A percentile compares a stretch with the other conserved stretches of the same genome.
phyloP scores from a whole-genome alignment of 345 rosid species.

The Linum usitatissimum region DNA sequence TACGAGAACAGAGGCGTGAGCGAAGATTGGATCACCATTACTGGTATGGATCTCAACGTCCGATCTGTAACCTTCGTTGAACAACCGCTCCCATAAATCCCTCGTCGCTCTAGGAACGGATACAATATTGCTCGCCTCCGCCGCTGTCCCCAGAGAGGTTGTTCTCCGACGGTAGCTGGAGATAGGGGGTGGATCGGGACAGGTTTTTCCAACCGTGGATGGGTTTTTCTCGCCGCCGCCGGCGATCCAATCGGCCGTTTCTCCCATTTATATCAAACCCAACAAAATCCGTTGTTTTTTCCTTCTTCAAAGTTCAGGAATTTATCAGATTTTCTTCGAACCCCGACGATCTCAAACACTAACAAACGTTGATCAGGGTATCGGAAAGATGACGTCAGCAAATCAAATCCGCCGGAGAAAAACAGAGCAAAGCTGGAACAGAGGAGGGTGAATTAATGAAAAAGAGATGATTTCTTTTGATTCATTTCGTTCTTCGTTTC shows the following conservation, averaged over 20 bases:
- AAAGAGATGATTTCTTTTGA: no score
- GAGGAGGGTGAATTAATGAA: no score
- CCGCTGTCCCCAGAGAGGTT: slow-evolving; percentile 1
- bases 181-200: slow-evolving; percentile 47
- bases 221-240: background rate
- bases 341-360: no score
- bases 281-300: no score
- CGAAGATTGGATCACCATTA: slow-evolving; percentile 40
- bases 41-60: slow-evolving; percentile 50
- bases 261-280: background rate
- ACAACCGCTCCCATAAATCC: slow-evolving; percentile 63
- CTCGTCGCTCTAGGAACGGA: slow-evolving; percentile 29
- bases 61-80: slow-evolving; percentile 60
- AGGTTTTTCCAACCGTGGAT: background rate
- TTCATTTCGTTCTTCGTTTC: no score
- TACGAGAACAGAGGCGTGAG: slow-evolving; percentile 69
- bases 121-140: slow-evolving; percentile 11
- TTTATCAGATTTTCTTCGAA: no score
- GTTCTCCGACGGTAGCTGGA: slow-evolving; percentile 19
- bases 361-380: no score
- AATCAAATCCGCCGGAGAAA: no score
- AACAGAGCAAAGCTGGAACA: no score
- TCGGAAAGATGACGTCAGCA: no score
- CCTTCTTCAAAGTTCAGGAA: no score
- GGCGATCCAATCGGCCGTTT: background rate